phyloP scores from a whole-genome alignment of 2,329 filamentous ascomycete species.

The Stemphylium lycopersici region DNA sequence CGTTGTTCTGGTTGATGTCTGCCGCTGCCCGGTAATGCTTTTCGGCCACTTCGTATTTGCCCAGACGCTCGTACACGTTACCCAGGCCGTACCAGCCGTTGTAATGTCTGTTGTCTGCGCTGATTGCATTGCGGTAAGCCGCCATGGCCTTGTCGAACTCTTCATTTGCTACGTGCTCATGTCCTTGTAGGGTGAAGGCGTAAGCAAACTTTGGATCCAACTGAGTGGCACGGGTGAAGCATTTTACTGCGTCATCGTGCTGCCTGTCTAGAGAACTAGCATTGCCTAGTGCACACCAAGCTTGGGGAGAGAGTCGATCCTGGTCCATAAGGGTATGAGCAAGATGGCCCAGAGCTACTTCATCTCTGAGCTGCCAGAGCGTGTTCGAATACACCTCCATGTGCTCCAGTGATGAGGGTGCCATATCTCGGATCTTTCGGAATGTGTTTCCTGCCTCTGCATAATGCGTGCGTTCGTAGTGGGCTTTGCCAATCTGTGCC shows the following conservation, averaged over 20 bases:
- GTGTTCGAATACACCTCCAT: conserved; percentile 99
- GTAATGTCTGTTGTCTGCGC: conserved; percentile 87
- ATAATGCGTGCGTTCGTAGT: conserved; percentile 90
- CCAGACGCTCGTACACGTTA: conserved; percentile 84
- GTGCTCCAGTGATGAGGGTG: conserved; percentile 83
- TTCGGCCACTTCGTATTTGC: conserved; percentile 88
- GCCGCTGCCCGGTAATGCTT: conserved; percentile 89
- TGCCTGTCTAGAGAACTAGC: conserved; percentile 91
- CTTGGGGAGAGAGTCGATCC: conserved; percentile 87
- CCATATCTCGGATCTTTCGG: conserved; percentile 75
- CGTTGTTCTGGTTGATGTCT: conserved; percentile 90
- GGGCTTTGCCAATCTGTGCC: conserved; percentile 84
- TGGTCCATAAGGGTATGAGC: conserved; percentile 88
- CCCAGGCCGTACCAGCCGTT: conserved; percentile 96
- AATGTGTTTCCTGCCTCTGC: conserved; percentile 87
- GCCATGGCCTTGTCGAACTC: conserved; percentile 94
- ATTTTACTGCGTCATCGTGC: conserved; percentile 91
- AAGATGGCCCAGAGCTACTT: conserved; percentile 88
- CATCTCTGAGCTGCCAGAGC: conserved; percentile 96
- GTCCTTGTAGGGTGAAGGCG: conserved; percentile 92
- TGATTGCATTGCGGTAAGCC: conserved; percentile 84
- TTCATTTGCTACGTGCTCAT: conserved; percentile 94
- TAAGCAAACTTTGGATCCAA: conserved; percentile 91
- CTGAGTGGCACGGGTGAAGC: conserved; percentile 93
- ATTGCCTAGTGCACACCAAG: conserved; percentile 95